A percentile compares a stretch with the other conserved stretches of the same genome.
phyloP scores from a whole-genome alignment of 768 basidiomycete species.

The Leucocoprinus leucothites region DNA sequence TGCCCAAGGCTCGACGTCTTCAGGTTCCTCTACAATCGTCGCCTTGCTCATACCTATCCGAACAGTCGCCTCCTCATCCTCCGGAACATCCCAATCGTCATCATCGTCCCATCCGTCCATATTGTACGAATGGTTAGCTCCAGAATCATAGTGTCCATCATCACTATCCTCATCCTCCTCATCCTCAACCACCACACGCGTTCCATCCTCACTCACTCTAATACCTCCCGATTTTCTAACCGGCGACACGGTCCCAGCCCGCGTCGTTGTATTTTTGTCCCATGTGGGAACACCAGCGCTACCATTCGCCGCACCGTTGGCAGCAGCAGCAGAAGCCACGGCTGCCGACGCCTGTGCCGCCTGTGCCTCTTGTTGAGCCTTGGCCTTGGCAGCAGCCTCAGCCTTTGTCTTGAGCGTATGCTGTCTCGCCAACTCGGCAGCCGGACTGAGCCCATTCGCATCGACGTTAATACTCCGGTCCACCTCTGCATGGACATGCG shows the following conservation, averaged over 20 bases:
- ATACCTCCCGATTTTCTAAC: slow-evolving; percentile 36
- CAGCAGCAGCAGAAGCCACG: slow-evolving; percentile 29
- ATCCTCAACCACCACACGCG: slow-evolving; percentile 62
- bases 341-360: slow-evolving; percentile 25
- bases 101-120: slow-evolving; percentile 76
- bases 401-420: slow-evolving; percentile 90
- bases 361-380: slow-evolving; percentile 52
- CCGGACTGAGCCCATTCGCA: slow-evolving; percentile 81
- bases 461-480: slow-evolving; percentile 54
- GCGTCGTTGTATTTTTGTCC: slow-evolving; percentile 79
- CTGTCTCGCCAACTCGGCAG: slow-evolving; percentile 85
- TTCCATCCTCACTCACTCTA: slow-evolving; percentile 63
- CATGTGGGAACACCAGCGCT: slow-evolving; percentile 56
- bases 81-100: slow-evolving; percentile 71
- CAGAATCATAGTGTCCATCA: slow-evolving; percentile 44
- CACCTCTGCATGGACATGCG: slow-evolving; percentile 81
- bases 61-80: slow-evolving; percentile 76
- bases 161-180: slow-evolving; percentile 66
- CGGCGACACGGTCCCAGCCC: slow-evolving; percentile 45
- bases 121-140: slow-evolving; percentile 39
- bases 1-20: slow-evolving; percentile 67
- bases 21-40: slow-evolving; percentile 39
- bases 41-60: slow-evolving; percentile 53
- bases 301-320: slow-evolving; percentile 21
- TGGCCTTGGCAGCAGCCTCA: slow-evolving; percentile 67